phyloP scores from a whole-genome alignment of 768 basidiomycete species.

The Gautieria morchelliformis region DNA sequence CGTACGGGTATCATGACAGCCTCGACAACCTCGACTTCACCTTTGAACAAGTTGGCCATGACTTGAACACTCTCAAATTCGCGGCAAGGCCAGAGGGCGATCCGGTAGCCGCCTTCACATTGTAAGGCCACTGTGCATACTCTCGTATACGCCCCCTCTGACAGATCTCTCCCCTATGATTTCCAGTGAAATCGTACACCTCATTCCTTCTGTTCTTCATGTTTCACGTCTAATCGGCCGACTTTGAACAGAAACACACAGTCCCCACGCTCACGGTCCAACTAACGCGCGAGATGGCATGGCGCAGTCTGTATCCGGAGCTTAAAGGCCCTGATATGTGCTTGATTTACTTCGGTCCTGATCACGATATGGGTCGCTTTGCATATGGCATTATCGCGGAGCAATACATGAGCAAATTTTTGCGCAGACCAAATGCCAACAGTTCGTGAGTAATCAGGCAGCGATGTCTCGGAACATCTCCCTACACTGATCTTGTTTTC shows the following conservation, averaged over 20 bases:
- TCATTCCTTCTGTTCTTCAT: neutral
- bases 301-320: conserved; percentile 55
- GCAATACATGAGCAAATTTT: conserved; percentile 43
- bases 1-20: neutral
- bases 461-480: neutral
- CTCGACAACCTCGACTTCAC: conserved; percentile 6
- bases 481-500: neutral
- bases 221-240: neutral
- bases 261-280: conserved; percentile 52
- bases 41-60: conserved; percentile 5
- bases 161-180: neutral
- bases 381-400: conserved; percentile 54
- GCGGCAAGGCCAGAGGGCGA: conserved; percentile 6
- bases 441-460: conserved; percentile 42
- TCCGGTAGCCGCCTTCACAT: conserved; percentile 2
- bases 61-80: conserved; percentile 1
- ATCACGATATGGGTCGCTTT: conserved; percentile 48
- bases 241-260: neutral
- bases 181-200: conserved; percentile 1
- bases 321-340: conserved; percentile 78
- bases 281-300: conserved; percentile 52
- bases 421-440: conserved; percentile 47
- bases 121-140: neutral
- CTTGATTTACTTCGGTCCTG: conserved; percentile 68
- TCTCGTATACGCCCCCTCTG: neutral